These are phyloP conservation scores for Penicillium oxalicum DNA, from an alignment of 2,329 filamentous ascomycete genomes.

Conservation along the genomic window DNA sequence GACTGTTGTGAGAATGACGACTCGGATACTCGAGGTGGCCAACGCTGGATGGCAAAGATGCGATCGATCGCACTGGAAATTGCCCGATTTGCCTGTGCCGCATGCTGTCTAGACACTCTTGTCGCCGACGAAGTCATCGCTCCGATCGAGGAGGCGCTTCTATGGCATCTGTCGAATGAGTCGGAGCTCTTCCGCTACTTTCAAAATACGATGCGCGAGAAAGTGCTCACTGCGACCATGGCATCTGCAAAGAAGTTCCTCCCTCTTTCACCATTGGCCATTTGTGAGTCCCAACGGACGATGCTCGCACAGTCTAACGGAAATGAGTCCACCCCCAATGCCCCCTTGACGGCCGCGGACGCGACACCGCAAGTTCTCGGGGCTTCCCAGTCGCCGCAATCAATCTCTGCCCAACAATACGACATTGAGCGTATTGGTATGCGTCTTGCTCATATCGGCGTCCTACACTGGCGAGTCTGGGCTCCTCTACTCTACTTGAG, in stretches of 20 bases:
- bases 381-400: slow-evolving; percentile 2
- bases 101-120: slow-evolving; percentile 24
- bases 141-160: slow-evolving; percentile 30
- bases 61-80: slow-evolving; percentile 40
- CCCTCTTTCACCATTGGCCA: slow-evolving; percentile 38
- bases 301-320: slow-evolving; percentile 12
- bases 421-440: slow-evolving; percentile 55
- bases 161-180: slow-evolving; percentile 31
- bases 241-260: slow-evolving; percentile 33
- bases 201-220: slow-evolving; percentile 28
- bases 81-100: slow-evolving; percentile 32
- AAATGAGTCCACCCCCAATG: slow-evolving; percentile 5
- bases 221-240: slow-evolving; percentile 29
- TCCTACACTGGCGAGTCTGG: slow-evolving; percentile 91
- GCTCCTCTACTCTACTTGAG: slow-evolving; percentile 61
- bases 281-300: slow-evolving; percentile 39
- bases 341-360: background rate
- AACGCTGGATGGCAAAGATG: slow-evolving; percentile 33
- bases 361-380: background rate
- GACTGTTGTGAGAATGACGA: slow-evolving; percentile 11
- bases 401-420: slow-evolving; percentile 22
- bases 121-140: slow-evolving; percentile 31
- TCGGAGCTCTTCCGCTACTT: slow-evolving; percentile 30
- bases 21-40: slow-evolving; percentile 16
- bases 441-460: slow-evolving; percentile 72